Percentiles rank a stretch among this genome's conserved stretches.
These are phyloP conservation scores for Linum lewisii DNA, from an alignment of 345 rosid genomes.

Conservation along the genomic window DNA sequence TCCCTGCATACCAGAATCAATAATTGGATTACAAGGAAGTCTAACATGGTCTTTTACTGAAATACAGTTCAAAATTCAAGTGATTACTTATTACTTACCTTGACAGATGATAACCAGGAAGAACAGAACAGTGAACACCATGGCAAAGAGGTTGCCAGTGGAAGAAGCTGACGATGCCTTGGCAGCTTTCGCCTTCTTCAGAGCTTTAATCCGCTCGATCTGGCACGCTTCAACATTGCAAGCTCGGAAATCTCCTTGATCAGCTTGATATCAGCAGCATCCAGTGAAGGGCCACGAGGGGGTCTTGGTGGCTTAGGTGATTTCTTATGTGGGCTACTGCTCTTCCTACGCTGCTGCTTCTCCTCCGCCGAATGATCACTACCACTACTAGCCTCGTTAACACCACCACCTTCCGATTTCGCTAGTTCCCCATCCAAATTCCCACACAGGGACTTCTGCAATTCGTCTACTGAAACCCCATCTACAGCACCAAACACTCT, in stretches of 20 bases:
- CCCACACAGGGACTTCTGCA: background rate
- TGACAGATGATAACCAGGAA: conserved; percentile 22
- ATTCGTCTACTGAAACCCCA: background rate
- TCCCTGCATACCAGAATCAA: conserved; percentile 34
- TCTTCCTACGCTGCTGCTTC: conserved; percentile 1
- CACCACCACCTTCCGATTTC: background rate
- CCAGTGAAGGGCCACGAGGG: conserved; percentile 14
- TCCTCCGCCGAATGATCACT: background rate
- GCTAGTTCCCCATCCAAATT: background rate
- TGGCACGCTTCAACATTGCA: conserved; percentile 19
- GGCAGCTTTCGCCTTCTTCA: conserved; percentile 20
- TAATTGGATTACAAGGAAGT: background rate
- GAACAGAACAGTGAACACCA: conserved; percentile 26
- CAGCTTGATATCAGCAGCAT: conserved; percentile 16
- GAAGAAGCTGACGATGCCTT: conserved; percentile 18
- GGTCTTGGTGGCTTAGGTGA: conserved; percentile 30
- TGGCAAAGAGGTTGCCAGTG: conserved; percentile 12
- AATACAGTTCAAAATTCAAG: background rate
- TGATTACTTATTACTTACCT: conserved; percentile 15
- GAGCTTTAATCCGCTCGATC: conserved; percentile 15
- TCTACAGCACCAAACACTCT: background rate
- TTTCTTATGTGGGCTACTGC: conserved; percentile 10
- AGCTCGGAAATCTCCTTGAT: conserved; percentile 25
- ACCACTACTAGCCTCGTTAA: background rate
- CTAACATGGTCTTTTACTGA: background rate